These are phyloP conservation scores for Papiliotrema flavescens DNA, from an alignment of 1,284 basidiomycete species.

Conservation along the genomic window DNA sequence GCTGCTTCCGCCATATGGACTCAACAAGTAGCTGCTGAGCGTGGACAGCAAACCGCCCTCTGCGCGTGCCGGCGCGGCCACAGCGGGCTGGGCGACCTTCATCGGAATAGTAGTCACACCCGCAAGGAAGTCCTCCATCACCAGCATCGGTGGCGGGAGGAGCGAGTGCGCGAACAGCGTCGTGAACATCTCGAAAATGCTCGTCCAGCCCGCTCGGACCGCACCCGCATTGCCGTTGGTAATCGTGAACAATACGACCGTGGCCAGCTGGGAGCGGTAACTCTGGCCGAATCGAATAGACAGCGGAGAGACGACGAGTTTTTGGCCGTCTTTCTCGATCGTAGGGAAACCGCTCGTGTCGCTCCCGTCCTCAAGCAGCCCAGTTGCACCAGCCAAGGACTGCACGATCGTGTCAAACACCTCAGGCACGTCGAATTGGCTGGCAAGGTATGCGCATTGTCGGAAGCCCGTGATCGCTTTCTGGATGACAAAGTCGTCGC, in stretches of 20 bases:
- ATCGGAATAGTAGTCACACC: conserved; percentile 85
- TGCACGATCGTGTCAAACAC: conserved; percentile 96
- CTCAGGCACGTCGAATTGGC: conserved; percentile 82
- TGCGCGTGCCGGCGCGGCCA: conserved; percentile 61
- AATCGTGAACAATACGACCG: conserved; percentile 96
- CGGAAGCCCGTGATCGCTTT: conserved; percentile 90
- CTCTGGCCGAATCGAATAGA: conserved; percentile 93
- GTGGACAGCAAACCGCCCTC: conserved; percentile 91
- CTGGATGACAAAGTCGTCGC: conserved; percentile 95
- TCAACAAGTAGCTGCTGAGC: conserved; percentile 93
- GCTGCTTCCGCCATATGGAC: conserved; percentile 73
- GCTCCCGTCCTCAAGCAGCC: conserved; percentile 69
- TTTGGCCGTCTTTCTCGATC: conserved; percentile 87
- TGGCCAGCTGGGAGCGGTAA: conserved; percentile 93
- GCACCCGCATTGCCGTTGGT: conserved; percentile 96
- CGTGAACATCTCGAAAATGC: conserved; percentile 98
- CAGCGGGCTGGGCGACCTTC: conserved; percentile 63
- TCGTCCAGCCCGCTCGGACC: conserved; percentile 86
- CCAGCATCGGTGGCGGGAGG: conserved; percentile 79
- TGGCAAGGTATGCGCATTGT: conserved; percentile 91
- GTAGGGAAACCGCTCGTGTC: conserved; percentile 72
- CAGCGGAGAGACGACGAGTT: conserved; percentile 83
- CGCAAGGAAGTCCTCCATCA: conserved; percentile 94
- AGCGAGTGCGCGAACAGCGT: conserved; percentile 92
- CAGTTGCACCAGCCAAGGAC: conserved; percentile 83